Evolutionary conservation across 176 grass and related monocot species (phyloP).

Genomic region (Rhynchospora breviuscula): DNA sequence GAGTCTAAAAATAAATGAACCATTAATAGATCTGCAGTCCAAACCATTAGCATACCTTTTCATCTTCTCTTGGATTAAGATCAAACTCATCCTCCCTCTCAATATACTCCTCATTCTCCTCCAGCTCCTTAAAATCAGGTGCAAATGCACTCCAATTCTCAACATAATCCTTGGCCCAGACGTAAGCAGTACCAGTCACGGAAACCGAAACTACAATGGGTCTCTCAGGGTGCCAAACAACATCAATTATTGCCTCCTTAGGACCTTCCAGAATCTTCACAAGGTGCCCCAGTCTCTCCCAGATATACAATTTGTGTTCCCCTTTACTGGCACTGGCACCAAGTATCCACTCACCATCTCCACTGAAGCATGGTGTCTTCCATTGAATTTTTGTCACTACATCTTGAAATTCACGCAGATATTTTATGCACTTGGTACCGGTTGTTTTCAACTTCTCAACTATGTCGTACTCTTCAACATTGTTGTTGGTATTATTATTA

Average conservation of each 20-base stretch:
- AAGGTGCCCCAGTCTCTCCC: constrained; percentile 74
- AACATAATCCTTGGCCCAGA: constrained; percentile 88
- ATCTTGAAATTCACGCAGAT: constrained; percentile 87
- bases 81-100: constrained; percentile 95
- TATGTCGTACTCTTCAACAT: constrained; percentile 30
- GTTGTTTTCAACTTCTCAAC: constrained; percentile 65
- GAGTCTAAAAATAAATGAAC: constrained; percentile 16
- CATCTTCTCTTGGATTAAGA: constrained; percentile 55
- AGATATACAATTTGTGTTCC: constrained; percentile 91
- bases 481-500: constrained; percentile 17
- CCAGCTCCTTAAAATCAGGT: constrained; percentile 90
- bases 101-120: constrained; percentile 97
- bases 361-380: constrained; percentile 98
- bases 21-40: neutral
- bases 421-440: constrained; percentile 55
- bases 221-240: constrained; percentile 87
- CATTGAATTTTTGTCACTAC: constrained; percentile 88
- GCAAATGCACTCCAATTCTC: constrained; percentile 99
- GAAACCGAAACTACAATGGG: constrained; percentile 79
- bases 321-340: constrained; percentile 97
- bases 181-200: constrained; percentile 61
- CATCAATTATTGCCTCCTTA: constrained; percentile 88
- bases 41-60: constrained; percentile 40
- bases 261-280: constrained; percentile 98
- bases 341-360: constrained; percentile 92